Base-by-base conservation (phyloP, 2,329 filamentous ascomycete genomes). In the Lachnellula occidentalis region DNA sequence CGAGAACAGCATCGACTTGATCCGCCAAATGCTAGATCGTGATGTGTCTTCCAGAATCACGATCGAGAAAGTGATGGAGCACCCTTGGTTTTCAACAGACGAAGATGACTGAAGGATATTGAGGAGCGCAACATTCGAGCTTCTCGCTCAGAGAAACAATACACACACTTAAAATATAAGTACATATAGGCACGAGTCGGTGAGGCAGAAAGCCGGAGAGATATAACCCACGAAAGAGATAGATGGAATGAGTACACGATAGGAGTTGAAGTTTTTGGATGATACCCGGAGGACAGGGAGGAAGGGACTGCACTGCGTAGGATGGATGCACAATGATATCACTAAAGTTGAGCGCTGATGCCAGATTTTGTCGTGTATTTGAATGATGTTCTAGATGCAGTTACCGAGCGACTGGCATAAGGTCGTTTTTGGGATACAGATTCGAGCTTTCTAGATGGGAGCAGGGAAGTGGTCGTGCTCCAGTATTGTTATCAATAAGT, bases 1-100 rank as follows among this genome's bases (percentile, higher is more conserved):
- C 70, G 91, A 96, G 61, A 87, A 92, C 62, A 96, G 91, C 71
- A 95, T 99, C 62, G 87, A 96, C 65, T 78, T 99, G 50, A 88
- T 99, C 59, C 83, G 90, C 42, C 79, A 85, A 68, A 97, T 99
- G 94, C 83, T 99, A 27, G 85, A 97, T 70, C 85, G 94, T 39
- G 87, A 97, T 69, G 89, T 97, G 9, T 82, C 87, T 62, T 79
- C 87, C 66, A 79, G 94, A 54, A 85, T 90, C 64, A 87, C 86
- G n/a, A 97, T 97, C 64, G 85, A 87, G 56, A 85, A 92, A 69
- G 92, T 99, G 17, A 74, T 96, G 54, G 83, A 89, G 52, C 92
- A 97, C 72, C 83, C 87, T n/a, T 99, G 94, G 94, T 61, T 62
- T 51, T 47, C 58, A 31, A 53, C 51, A 31, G 56, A 58, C 51